These are phyloP conservation scores for Gentiana straminea DNA, from an alignment of 257 asterid species.

Conservation along the genomic window DNA sequence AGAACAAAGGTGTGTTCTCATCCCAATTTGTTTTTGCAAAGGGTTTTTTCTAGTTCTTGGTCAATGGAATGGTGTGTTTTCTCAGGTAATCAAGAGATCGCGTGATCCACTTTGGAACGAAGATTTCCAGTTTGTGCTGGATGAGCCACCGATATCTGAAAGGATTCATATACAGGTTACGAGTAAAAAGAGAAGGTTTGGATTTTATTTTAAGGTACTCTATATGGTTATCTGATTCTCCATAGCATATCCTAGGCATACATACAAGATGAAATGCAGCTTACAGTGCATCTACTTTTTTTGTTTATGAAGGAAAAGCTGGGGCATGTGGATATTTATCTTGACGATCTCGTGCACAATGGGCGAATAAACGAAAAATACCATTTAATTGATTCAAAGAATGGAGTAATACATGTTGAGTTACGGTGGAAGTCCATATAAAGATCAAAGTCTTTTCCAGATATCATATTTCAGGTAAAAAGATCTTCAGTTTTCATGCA, in stretches of 20 bases:
- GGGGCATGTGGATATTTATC: conserved; percentile 72
- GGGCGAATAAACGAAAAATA: conserved; percentile 76
- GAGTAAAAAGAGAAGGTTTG: conserved; percentile 56
- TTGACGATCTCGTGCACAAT: conserved; percentile 63
- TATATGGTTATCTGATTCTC: neutral
- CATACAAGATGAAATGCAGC: neutral
- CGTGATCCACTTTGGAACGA: conserved; percentile 81
- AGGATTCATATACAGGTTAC: conserved; percentile 60
- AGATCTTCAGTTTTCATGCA: neutral
- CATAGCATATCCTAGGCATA: neutral
- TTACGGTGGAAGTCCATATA: conserved; percentile 62
- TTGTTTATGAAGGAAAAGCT: conserved; percentile 42
- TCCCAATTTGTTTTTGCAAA: neutral
- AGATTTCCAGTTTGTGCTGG: conserved; percentile 80
- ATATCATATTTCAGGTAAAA: conserved; percentile 1
- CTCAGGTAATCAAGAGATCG: conserved; percentile 49
- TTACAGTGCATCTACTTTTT: too few species aligned
- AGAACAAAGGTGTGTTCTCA: conserved; percentile 48
- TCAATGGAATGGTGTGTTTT: neutral
- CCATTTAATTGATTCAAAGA: conserved; percentile 76
- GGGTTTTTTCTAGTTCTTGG: neutral
- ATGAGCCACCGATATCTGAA: conserved; percentile 73
- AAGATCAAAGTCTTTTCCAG: conserved; percentile 1
- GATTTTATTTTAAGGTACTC: conserved; percentile 57
- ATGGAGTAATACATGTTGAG: conserved; percentile 80